Conservation (phyloP, 257 asterid species). For the Cinchona pubescens region DNA sequence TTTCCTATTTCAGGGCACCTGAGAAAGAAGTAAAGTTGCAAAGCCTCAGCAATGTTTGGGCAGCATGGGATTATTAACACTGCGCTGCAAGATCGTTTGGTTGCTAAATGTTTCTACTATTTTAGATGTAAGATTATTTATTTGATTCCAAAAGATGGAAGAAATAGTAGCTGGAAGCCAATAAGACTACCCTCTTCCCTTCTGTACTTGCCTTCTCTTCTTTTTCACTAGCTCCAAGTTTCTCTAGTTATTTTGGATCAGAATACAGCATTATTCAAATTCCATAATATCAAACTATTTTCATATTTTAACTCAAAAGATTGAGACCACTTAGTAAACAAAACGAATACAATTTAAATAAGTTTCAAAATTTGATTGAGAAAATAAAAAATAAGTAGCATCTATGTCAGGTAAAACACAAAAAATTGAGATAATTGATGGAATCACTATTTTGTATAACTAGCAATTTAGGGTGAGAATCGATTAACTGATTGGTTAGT, state of each 20-base stretch:
- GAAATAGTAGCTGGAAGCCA: too few relatives aligned
- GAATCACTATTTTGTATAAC: too few relatives aligned
- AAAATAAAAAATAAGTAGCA: background rate
- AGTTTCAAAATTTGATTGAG: background rate
- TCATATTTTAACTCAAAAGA: background rate
- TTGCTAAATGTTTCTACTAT: background rate
- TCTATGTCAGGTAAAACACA: background rate
- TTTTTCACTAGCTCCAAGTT: background rate
- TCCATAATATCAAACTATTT: background rate
- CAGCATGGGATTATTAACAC: background rate
- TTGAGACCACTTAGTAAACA: background rate
- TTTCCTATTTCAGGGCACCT: constrained; percentile 10
- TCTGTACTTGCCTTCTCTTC: background rate
- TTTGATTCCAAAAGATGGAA: too few relatives aligned
- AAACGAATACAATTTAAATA: too few relatives aligned
- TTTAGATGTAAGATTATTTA: background rate
- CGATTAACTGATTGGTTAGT: too few relatives aligned
- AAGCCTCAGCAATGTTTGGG: background rate
- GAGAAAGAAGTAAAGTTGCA: background rate
- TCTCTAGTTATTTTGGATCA: background rate
- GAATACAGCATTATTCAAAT: background rate
- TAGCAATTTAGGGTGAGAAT: too few relatives aligned
- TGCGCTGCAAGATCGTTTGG: background rate
- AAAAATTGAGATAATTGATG: too few relatives aligned
- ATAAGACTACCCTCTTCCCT: background rate